Evolutionary conservation across 768 basidiomycete species (phyloP).

Genomic region (Fistulinella prunicolor): DNA sequence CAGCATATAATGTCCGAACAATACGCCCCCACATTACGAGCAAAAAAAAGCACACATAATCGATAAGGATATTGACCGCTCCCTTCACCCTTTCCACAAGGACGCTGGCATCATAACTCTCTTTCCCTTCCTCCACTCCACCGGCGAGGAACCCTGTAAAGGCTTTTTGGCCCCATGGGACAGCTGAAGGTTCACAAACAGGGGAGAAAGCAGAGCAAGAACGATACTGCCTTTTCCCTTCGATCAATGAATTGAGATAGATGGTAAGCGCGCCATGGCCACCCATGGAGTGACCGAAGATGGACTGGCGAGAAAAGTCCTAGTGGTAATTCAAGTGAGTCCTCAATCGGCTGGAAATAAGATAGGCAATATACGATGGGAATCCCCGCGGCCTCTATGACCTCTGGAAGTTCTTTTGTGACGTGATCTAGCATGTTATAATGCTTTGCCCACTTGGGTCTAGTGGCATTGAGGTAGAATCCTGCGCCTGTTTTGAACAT

Average conservation of each 20-base stretch:
- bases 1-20: conserved; percentile 7
- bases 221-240: conserved; percentile 62
- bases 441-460: conserved; percentile 63
- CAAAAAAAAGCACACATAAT: conserved; percentile 59
- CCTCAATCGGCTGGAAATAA: background rate
- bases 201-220: conserved; percentile 90
- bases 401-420: conserved; percentile 77
- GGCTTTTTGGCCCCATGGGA: conserved; percentile 91
- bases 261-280: conserved; percentile 93
- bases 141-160: conserved; percentile 82
- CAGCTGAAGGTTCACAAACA: conserved; percentile 80
- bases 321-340: conserved; percentile 27
- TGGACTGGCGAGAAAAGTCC: conserved; percentile 82
- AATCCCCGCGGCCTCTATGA: conserved; percentile 68
- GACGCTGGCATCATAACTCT: conserved; percentile 79
- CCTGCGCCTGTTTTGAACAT: conserved; percentile 59
- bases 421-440: conserved; percentile 91
- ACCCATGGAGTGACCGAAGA: conserved; percentile 97
- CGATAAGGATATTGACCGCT: conserved; percentile 76
- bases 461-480: conserved; percentile 93
- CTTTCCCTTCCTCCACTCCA: conserved; percentile 71
- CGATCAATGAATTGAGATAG: conserved; percentile 66
- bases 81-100: conserved; percentile 63
- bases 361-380: conserved; percentile 60
- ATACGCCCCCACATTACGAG: background rate